Conservation (phyloP, 768 basidiomycete genomes). For the Boletus patriciae region DNA sequence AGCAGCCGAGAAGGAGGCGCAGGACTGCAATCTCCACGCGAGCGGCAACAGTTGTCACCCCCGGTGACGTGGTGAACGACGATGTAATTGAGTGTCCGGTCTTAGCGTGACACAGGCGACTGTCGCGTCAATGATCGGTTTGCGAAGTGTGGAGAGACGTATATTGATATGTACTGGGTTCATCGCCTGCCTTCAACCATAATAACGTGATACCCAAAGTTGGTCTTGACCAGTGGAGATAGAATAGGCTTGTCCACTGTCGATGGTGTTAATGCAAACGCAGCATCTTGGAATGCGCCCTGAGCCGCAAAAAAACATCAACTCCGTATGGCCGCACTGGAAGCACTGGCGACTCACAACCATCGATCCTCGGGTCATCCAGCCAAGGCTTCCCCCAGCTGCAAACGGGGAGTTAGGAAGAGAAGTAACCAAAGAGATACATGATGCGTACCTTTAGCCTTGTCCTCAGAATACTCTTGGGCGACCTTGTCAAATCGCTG, state of each 20-base stretch:
- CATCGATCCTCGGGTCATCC: constrained; percentile 87
- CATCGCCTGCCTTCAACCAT: constrained; percentile 85
- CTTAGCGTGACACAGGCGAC: constrained; percentile 14
- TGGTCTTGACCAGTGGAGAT: constrained; percentile 77
- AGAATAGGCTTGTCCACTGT: constrained; percentile 74
- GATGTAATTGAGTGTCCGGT: constrained; percentile 32
- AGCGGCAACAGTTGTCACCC: constrained; percentile 29
- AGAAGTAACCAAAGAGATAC: not conserved
- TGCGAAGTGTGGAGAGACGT: constrained; percentile 11
- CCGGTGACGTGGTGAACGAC: constrained; percentile 35
- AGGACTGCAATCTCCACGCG: constrained; percentile 35
- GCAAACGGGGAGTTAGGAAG: constrained; percentile 2
- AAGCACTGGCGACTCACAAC: constrained; percentile 45
- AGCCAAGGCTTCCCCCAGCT: constrained; percentile 86
- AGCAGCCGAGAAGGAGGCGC: constrained; percentile 45
- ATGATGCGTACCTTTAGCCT: constrained; percentile 65
- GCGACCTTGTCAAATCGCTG: constrained; percentile 86
- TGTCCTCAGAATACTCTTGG: constrained; percentile 88
- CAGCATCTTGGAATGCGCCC: constrained; percentile 83
- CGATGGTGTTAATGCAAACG: constrained; percentile 77
- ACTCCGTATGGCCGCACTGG: not conserved
- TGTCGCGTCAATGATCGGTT: not conserved
- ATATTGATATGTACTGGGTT: constrained; percentile 24
- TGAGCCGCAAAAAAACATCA: constrained; percentile 28
- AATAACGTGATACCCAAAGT: constrained; percentile 85